These are phyloP conservation scores for Tolypocladium pustulatum DNA, from an alignment of 2,329 filamentous ascomycete genomes.

Conservation along the genomic window DNA sequence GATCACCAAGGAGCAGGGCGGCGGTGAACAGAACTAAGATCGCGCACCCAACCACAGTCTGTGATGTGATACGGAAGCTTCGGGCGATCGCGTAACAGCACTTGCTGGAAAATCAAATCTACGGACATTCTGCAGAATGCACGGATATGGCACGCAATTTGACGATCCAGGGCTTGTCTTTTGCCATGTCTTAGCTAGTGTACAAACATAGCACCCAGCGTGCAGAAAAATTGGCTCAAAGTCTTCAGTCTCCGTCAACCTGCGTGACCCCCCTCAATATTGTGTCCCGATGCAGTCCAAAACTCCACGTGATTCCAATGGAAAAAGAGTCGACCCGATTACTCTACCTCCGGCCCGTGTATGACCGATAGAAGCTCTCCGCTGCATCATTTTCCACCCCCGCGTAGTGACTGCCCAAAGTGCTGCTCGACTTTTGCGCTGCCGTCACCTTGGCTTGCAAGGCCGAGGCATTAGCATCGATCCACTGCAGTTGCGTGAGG, in stretches of 20 bases:
- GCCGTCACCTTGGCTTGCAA: slow-evolving; percentile 73
- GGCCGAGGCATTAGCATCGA: slow-evolving; percentile 73
- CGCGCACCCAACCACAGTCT: background rate
- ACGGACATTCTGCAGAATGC: background rate
- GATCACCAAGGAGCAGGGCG: slow-evolving; percentile 61
- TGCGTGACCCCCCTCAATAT: slow-evolving; percentile 5
- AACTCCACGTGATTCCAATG: slow-evolving; percentile 3
- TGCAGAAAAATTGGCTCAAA: slow-evolving; percentile 6
- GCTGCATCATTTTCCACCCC: slow-evolving; percentile 59
- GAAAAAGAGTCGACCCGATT: background rate
- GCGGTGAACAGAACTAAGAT: slow-evolving; percentile 54
- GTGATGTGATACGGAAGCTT: background rate
- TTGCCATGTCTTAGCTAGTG: slow-evolving; percentile 23
- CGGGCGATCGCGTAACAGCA: background rate
- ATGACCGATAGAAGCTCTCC: slow-evolving; percentile 86
- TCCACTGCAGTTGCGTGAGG: slow-evolving; percentile 83
- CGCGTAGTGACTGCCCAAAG: slow-evolving; percentile 44
- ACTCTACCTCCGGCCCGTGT: slow-evolving; percentile 59
- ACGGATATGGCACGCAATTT: slow-evolving; percentile 5
- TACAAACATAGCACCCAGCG: slow-evolving; percentile 20
- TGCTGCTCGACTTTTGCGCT: slow-evolving; percentile 69
- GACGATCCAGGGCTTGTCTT: slow-evolving; percentile 11
- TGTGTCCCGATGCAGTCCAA: background rate
- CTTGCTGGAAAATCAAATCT: background rate
- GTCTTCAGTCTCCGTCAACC: slow-evolving; percentile 3